phyloP scores from a whole-genome alignment of 148 eudicot species.

The Chenopodium formosanum region DNA sequence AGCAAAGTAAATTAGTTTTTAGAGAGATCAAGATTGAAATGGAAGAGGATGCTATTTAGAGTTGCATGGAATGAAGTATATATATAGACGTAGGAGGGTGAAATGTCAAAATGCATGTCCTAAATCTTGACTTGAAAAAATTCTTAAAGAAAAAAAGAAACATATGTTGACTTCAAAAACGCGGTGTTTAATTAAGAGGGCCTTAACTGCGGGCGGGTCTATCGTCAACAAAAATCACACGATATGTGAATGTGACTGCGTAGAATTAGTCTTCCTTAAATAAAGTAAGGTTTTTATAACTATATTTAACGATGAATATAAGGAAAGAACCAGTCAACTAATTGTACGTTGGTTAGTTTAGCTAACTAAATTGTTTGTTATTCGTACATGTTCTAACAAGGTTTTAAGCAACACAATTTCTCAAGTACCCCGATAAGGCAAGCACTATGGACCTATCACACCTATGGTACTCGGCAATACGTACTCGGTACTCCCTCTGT shows the following conservation, averaged over 20 bases:
- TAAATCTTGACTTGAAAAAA: constrained; percentile 12
- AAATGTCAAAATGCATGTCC: constrained; percentile 4
- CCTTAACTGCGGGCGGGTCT: background rate
- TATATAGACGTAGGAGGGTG: background rate
- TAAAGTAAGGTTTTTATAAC: background rate
- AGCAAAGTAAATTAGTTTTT: too few species aligned
- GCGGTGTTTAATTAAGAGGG: constrained; percentile 9
- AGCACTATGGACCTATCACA: too few species aligned
- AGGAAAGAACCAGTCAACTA: background rate
- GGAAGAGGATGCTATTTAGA: background rate
- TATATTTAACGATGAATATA: background rate
- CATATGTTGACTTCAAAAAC: constrained; percentile 7
- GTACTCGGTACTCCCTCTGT: too few species aligned
- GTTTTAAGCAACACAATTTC: too few species aligned
- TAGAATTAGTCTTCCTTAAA: constrained; percentile 12
- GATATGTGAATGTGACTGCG: too few species aligned
- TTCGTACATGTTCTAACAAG: background rate
- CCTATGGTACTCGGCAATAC: too few species aligned
- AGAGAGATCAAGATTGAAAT: background rate
- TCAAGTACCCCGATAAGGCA: too few species aligned
- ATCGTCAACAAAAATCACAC: too few species aligned
- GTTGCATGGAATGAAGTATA: background rate
- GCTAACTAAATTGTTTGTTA: background rate
- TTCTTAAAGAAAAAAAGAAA: too few species aligned
- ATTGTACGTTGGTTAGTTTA: background rate